A percentile compares a stretch with the other conserved stretches of the same genome.
Evolutionary conservation across 129 eudicot genomes (phyloP).

Genomic region (Saposhnikovia divaricata): DNA sequence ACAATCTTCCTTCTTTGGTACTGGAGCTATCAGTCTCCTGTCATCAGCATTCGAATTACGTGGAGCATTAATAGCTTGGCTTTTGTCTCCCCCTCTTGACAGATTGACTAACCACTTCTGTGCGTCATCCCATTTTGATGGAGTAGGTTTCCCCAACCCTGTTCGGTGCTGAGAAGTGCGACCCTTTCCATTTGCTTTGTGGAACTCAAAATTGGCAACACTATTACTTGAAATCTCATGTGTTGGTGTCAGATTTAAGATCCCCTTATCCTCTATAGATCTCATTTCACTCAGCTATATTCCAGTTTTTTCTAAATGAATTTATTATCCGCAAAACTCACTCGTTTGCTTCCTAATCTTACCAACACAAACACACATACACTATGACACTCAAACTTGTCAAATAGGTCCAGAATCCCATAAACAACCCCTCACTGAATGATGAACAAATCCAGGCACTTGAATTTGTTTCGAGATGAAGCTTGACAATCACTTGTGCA

Average conservation of each 20-base stretch:
- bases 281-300: conserved; percentile 38
- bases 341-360: not conserved
- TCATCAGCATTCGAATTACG: conserved; percentile 87
- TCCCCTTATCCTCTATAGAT: conserved; percentile 76
- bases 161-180: conserved; percentile 61
- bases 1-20: conserved; percentile 43
- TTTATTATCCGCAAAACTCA: not conserved
- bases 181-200: conserved; percentile 45
- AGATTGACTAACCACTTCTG: conserved; percentile 85
- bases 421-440: not conserved
- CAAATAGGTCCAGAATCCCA: not conserved
- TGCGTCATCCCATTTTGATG: conserved; percentile 96
- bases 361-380: not conserved
- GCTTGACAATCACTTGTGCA: conserved; percentile 4
- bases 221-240: conserved; percentile 36
- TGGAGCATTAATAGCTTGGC: conserved; percentile 46
- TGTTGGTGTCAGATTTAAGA: conserved; percentile 32
- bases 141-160: conserved; percentile 81
- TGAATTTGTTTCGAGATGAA: not conserved
- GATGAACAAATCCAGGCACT: not conserved
- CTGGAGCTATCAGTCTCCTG: conserved; percentile 59
- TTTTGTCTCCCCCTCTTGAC: conserved; percentile 70
- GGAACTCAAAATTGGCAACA: conserved; percentile 55
- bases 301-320: too few species aligned
- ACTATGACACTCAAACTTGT: not conserved